Evolutionary conservation across 495 filamentous ascomycete species (phyloP).

Genomic region (Pyrenula aspistea): DNA sequence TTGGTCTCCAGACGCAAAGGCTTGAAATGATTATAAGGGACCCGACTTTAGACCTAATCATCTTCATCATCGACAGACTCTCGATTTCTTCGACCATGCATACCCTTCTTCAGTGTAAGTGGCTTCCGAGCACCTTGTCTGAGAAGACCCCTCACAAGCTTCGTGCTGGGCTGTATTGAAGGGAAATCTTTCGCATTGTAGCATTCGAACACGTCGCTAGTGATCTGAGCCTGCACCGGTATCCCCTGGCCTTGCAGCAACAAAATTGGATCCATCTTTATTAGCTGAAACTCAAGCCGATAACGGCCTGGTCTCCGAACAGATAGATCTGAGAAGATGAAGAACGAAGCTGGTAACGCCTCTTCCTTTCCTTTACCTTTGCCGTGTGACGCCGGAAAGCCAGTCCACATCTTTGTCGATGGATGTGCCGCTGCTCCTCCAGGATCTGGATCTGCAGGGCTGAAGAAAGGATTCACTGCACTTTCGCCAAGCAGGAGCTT

Average conservation of each 20-base stretch:
- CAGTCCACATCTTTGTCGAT: conserved; percentile 39
- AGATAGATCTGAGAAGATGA: conserved; percentile 89
- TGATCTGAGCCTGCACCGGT: conserved; percentile 2
- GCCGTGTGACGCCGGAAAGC: conserved; percentile 39
- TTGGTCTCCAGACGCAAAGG: background rate
- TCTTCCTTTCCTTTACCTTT: conserved; percentile 3
- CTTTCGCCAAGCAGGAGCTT: conserved; percentile 25
- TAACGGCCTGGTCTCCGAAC: conserved; percentile 79
- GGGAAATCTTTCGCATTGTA: conserved; percentile 78
- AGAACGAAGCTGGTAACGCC: conserved; percentile 45
- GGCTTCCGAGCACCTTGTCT: conserved; percentile 9
- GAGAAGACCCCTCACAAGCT: conserved; percentile 12
- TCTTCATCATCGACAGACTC: background rate
- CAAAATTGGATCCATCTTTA: conserved; percentile 58
- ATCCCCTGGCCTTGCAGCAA: background rate
- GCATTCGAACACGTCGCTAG: conserved; percentile 45
- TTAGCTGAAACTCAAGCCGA: conserved; percentile 74
- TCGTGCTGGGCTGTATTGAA: conserved; percentile 48
- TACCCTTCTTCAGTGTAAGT: conserved; percentile 14
- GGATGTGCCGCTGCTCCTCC: conserved; percentile 50
- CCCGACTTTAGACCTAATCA: background rate
- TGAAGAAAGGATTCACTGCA: conserved; percentile 29
- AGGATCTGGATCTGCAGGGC: conserved; percentile 32
- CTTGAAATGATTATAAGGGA: too few species aligned
- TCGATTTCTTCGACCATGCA: background rate